A percentile compares a stretch with the other conserved stretches of the same genome.
These are phyloP conservation scores for Ophiosphaerella korrae DNA, from an alignment of 2,329 filamentous ascomycete genomes.

Conservation along the genomic window DNA sequence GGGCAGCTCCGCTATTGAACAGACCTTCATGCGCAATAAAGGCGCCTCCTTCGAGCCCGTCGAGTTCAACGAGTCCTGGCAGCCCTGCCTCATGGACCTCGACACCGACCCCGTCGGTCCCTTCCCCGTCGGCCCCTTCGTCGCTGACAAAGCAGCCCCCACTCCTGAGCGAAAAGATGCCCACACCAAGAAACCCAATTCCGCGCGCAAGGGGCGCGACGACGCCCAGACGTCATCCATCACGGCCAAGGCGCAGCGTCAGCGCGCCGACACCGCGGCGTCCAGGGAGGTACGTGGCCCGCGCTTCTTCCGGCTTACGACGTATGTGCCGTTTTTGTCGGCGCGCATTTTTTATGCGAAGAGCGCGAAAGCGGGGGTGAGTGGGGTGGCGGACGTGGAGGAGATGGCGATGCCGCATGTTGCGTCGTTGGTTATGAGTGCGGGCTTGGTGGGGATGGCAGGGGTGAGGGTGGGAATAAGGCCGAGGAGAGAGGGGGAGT, in stretches of 20 bases:
- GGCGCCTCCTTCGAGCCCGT: conserved; percentile 44
- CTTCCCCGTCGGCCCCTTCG: conserved; percentile 6
- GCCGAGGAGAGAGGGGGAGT: conserved; percentile 14
- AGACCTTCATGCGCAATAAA: conserved; percentile 44
- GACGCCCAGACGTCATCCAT: conserved; percentile 1
- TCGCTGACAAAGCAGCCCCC: conserved; percentile 10
- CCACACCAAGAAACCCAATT: conserved; percentile 13
- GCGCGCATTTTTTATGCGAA: conserved; percentile 43
- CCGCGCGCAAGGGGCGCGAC: conserved; percentile 24
- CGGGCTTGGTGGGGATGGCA: conserved; percentile 42
- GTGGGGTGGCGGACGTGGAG: conserved; percentile 31
- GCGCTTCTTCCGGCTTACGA: conserved; percentile 41
- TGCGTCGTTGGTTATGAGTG: conserved; percentile 40
- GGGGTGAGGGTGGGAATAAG: conserved; percentile 27
- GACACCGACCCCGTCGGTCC: conserved; percentile 33
- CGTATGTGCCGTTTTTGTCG: conserved; percentile 36
- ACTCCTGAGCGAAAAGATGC: conserved; percentile 1
- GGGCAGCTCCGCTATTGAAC: conserved; percentile 36
- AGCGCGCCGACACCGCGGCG: conserved; percentile 22
- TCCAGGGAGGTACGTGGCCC: conserved; percentile 27
- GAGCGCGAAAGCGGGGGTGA: conserved; percentile 25
- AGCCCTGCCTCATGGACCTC: conserved; percentile 34
- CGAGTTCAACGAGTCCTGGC: conserved; percentile 40
- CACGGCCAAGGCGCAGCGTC: conserved; percentile 19
- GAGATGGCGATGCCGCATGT: conserved; percentile 38